Base-by-base conservation (phyloP, 2,329 filamentous ascomycete genomes). In the Scleromitrula shiraiana region DNA sequence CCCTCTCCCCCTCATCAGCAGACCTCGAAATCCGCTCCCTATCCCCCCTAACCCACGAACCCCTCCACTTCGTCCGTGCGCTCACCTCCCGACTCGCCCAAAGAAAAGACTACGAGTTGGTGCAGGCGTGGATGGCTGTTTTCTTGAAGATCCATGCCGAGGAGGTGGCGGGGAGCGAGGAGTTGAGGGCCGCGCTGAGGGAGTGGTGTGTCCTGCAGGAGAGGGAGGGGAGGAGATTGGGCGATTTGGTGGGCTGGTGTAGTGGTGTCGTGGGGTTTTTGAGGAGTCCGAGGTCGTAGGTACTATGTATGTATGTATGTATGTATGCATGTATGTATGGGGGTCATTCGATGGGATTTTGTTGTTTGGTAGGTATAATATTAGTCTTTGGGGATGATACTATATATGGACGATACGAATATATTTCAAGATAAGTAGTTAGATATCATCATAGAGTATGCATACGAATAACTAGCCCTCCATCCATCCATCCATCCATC, bases 111-210 rank as follows among this genome's bases (percentile, higher is more conserved):
- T 98, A 95, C 66, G 93, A 98, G 68, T 75, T 98, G 32, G 85
- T 88, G 14, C 90, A 97, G 67, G 88, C 89, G 0, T 98, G 93
- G 91, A 97, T 98, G 89, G 83, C 85, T 2, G 91, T 97, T 1
- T 95, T 97, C 61, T 65, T 98, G 50, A 78, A 83, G 40, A 70
- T 95, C 33, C 91, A 97, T 66, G 75, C 74, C 6, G 81, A 83
- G 52, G 68, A 75, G 14, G 68, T 85, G 12, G 64, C 69, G 0
- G 41, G 51, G 10, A 56, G 61, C 50, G 68, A 70, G 54, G 59
- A 65, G 24, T 65, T 91, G 12, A 71, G 80, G 38, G 69, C 67
- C 1, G 78, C 77, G 5, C 67, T 96, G 51, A 66, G 67, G 44
- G 74, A 76, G 57, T 96, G 88, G 87, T 82, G 82, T 64, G 67